Evolutionary conservation across 2,329 filamentous ascomycete species (phyloP), one percentile per base, ranked within the genome.

Genomic region (Hypoxylon sp.): DNA sequence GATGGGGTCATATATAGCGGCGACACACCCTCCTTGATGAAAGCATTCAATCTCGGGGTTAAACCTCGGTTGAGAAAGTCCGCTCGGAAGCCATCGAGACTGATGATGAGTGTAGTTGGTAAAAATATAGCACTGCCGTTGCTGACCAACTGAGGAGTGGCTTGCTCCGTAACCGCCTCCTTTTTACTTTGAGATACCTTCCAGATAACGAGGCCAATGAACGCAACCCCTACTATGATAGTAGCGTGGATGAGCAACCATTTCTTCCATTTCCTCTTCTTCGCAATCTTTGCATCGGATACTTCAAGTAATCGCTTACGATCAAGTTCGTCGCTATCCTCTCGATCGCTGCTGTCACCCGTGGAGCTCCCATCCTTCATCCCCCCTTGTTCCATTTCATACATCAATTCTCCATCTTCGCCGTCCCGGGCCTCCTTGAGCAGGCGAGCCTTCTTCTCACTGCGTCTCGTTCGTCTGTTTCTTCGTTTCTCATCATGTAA

Each of bases 1-100:
- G 91, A 95, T 0, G 94, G 94, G 5, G 84, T 80, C 91, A 99
- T 97, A 72, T 93, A 97, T 59, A 85, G 81, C 2, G 94, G 93
- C 4, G 92, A 96, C 7, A 97, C 86, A 20, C 94, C 94, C 59
- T 91, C 84, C 53, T 83, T 81, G 55, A 96, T 78, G 59, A 99
- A 88, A 2, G 85, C 80, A 61, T 85, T 90, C 6, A 99, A 77
- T 2, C 87, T 86, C 1, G 93, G 94, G 1, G 93, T 97, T 21
- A 97, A 74, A 0, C 87, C 88, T 9, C 91, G 86, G 57, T 88
- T 83, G 29, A 99, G 77, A 66, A 97, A 97, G 69, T 97, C 94
- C 13, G 94, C 93, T 11, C 94, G 87, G 75, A 99, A 97, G 3
- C 94, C 94, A 71, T 99, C 94, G 12, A 99, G 80, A 34, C 92